phyloP scores from a whole-genome alignment of 73 alveolate genomes.

The Effrenium voratum region DNA sequence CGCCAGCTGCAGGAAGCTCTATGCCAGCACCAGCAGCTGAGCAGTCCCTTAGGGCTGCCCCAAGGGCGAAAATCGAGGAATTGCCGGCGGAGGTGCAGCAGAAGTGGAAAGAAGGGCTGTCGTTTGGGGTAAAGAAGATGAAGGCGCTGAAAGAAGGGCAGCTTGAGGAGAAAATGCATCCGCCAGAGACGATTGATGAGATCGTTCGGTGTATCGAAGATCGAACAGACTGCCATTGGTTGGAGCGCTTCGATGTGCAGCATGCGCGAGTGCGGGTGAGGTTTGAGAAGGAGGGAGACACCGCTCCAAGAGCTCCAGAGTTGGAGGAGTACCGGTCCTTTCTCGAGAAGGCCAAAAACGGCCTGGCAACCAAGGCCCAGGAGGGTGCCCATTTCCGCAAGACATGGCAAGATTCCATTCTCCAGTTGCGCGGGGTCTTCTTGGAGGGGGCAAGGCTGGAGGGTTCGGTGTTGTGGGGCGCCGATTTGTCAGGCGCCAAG shows the following conservation, averaged over 20 bases:
- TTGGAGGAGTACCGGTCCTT: background rate
- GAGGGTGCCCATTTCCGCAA: background rate
- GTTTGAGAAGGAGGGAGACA: background rate
- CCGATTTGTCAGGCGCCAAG: background rate
- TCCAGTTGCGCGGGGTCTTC: background rate
- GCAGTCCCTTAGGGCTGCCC: too few species aligned
- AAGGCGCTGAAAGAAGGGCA: background rate
- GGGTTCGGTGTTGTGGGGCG: background rate
- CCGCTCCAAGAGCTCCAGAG: background rate
- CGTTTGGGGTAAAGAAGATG: background rate
- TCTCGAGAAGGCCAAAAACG: background rate
- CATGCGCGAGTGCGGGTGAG: background rate
- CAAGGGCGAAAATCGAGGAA: too few species aligned
- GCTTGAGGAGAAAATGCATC: background rate
- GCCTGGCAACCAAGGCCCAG: background rate
- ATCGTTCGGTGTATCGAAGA: background rate
- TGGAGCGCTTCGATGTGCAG: background rate
- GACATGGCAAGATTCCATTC: background rate
- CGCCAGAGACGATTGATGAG: background rate
- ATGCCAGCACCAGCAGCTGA: too few species aligned
- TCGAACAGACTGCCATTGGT: background rate
- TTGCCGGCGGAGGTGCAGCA: background rate
- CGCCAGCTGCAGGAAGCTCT: too few species aligned
- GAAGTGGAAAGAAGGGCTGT: background rate
- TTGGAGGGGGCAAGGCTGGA: background rate